Evolutionary conservation across 176 grass and related monocot genomes (phyloP).

Genomic region (Olyra latifolia): DNA sequence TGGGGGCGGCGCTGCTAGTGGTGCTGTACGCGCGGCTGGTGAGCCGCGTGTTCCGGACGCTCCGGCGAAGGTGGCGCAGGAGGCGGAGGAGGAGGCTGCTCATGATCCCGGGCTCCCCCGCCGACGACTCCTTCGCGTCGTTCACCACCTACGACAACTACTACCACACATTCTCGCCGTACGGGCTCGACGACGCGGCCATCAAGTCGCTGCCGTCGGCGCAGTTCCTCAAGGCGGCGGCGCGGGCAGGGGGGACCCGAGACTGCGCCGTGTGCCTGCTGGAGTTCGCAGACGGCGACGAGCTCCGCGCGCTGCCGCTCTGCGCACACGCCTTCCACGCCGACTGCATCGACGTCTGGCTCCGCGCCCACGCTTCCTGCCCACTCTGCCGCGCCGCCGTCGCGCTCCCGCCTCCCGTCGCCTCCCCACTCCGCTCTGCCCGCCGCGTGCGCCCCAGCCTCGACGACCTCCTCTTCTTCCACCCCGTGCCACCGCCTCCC

Average conservation of each 20-base stretch:
- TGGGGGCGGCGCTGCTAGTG: conserved; percentile 86
- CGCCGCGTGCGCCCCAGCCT: conserved; percentile 66
- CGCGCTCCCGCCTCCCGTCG: conserved; percentile 35
- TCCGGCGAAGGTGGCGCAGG: conserved; percentile 37
- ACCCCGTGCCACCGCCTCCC: conserved; percentile 13
- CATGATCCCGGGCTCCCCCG: conserved; percentile 34
- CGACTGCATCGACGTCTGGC: conserved; percentile 95
- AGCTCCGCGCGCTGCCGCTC: conserved; percentile 70
- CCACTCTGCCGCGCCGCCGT: conserved; percentile 82
- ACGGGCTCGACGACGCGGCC: conserved; percentile 71
- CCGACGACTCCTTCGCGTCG: conserved; percentile 42
- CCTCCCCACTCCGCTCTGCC: conserved; percentile 43
- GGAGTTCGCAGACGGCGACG: conserved; percentile 86
- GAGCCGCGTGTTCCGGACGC: conserved; percentile 49
- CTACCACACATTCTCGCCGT: conserved; percentile 69
- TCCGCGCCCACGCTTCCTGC: conserved; percentile 80
- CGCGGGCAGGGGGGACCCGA: conserved; percentile 42
- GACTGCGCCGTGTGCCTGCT: conserved; percentile 91
- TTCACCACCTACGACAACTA: conserved; percentile 49
- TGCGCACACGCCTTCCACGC: conserved; percentile 94
- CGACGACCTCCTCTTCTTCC: conserved; percentile 78
- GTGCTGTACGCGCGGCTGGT: conserved; percentile 82
- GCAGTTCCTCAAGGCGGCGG: conserved; percentile 45
- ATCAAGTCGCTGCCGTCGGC: conserved; percentile 86
- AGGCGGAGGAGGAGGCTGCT: conserved; percentile 39